Percentiles rank a stretch among this genome's conserved stretches.
Evolutionary conservation across 2,329 filamentous ascomycete species (phyloP).

Genomic region (Phialemonium atrogriseum): DNA sequence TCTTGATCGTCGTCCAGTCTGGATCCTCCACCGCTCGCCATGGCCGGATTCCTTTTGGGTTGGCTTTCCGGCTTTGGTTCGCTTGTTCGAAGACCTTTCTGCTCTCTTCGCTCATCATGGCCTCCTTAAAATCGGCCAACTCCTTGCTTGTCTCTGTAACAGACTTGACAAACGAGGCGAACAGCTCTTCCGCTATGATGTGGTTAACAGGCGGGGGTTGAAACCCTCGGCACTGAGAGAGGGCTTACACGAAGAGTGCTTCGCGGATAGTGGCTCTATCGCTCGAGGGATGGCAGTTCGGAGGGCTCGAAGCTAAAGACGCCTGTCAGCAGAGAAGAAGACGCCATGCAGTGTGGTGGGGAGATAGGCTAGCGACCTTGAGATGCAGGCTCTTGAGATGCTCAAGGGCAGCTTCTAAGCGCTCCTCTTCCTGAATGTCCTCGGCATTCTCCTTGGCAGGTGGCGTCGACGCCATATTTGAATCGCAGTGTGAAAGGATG

Average conservation of each 20-base stretch:
- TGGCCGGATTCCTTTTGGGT: slow-evolving; percentile 47
- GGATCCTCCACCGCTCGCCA: slow-evolving; percentile 54
- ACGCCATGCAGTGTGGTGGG: not conserved
- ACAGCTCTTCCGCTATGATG: slow-evolving; percentile 39
- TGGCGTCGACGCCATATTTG: slow-evolving; percentile 8
- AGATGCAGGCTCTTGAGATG: slow-evolving; percentile 46
- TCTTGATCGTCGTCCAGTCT: slow-evolving; percentile 47
- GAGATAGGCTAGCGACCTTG: slow-evolving; percentile 24
- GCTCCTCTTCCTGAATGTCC: slow-evolving; percentile 37
- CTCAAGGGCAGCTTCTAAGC: slow-evolving; percentile 39
- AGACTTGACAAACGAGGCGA: slow-evolving; percentile 37
- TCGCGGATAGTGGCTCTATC: slow-evolving; percentile 41
- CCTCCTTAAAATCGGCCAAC: slow-evolving; percentile 40
- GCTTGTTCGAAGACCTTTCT: slow-evolving; percentile 43
- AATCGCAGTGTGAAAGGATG: not conserved
- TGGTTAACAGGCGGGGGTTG: slow-evolving; percentile 11
- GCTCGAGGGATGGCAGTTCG: slow-evolving; percentile 41
- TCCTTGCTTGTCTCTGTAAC: slow-evolving; percentile 39
- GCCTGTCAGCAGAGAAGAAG: slow-evolving; percentile 8
- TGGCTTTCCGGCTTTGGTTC: slow-evolving; percentile 42
- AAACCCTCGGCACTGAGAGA: not conserved
- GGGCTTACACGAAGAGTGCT: slow-evolving; percentile 39
- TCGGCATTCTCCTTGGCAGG: slow-evolving; percentile 13
- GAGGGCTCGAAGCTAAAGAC: slow-evolving; percentile 34
- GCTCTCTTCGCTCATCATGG: slow-evolving; percentile 37